Evolutionary conservation across 202 grass and related monocot genomes (phyloP), one percentile per base, ranked within the genome.

Genomic region (Digitaria exilis): DNA sequence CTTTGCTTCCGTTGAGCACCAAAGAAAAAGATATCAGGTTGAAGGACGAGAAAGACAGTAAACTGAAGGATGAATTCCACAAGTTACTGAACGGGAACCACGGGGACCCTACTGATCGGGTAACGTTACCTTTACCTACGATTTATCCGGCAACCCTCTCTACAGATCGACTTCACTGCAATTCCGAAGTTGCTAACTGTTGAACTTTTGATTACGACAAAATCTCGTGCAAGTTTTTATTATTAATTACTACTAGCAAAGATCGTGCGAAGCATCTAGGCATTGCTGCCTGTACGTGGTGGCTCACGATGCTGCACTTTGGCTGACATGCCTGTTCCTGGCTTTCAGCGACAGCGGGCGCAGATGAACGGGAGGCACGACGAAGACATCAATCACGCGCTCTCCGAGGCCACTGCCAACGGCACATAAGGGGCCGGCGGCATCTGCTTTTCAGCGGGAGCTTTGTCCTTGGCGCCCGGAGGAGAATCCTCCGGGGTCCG

Each of bases 321-420:
- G 13, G 6, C 54, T 80, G 58, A 76, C 60, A 39, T 29, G 16
- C 29, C 6, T 78, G 55, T 75, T 59, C 80, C 76, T 83, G 63
- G 50, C 24, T 81, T 87, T 84, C 87, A 94, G 96, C 91, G 96
- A 35, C 93, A 94, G 79, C 84, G 96, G 82, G 80, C 84, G 18
- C 96, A 99, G 89, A 88, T 91, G 78, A 99, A 99, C 64, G 89
- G 96, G 61, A 94, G 89, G 84, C 91, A 92, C 89, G 75, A 79
- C 55, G 94, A 99, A 70, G 85, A 94, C 84, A 85, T 70, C 62
- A 97, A 78, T 69, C 83, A 94, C 79, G 51, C 86, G 78, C 89
- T 87, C 21, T 85, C 91, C 82, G 91, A 99, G 73, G 81, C 87
- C 80, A 77, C 80, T 17, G 39, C 50, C 64, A 92, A 94, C 72